These are phyloP conservation scores for Colletotrichum agaves DNA, from an alignment of 2,329 filamentous ascomycete species.

Conservation along the genomic window DNA sequence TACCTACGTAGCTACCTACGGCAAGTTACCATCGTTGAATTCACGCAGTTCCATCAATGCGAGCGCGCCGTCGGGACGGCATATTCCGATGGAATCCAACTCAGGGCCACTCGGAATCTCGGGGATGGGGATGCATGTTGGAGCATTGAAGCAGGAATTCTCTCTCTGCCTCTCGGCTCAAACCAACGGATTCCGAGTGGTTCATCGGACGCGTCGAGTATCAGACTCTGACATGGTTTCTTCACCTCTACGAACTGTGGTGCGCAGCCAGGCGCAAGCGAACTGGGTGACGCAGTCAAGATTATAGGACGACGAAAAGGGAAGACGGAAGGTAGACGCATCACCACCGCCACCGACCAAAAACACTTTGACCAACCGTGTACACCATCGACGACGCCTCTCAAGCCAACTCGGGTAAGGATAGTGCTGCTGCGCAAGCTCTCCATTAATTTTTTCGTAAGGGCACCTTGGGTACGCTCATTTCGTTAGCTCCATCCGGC, in stretches of 20 bases:
- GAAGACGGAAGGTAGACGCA: background rate
- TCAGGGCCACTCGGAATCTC: background rate
- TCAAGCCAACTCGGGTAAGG: no score
- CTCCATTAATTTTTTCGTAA: background rate
- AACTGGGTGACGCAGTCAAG: background rate
- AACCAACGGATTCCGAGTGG: background rate
- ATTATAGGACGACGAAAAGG: constrained; percentile 3
- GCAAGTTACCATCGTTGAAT: background rate
- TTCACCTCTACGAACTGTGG: constrained; percentile 7
- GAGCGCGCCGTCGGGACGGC: background rate
- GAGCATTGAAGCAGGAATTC: no score
- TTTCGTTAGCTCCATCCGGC: background rate
- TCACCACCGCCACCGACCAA: constrained; percentile 17
- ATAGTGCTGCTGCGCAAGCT: constrained; percentile 16
- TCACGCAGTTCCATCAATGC: background rate
- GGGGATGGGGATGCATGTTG: background rate
- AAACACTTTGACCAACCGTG: background rate
- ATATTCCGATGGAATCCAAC: constrained; percentile 2
- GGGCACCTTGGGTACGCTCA: background rate
- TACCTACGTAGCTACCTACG: background rate
- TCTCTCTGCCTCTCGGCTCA: no score
- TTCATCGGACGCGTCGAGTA: background rate
- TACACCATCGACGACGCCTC: background rate
- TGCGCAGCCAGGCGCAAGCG: background rate
- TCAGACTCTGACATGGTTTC: background rate